A percentile compares a stretch with the other conserved stretches of the same genome.
Evolutionary conservation across 441 rosid species (phyloP).

Genomic region (Capsella rubella): DNA sequence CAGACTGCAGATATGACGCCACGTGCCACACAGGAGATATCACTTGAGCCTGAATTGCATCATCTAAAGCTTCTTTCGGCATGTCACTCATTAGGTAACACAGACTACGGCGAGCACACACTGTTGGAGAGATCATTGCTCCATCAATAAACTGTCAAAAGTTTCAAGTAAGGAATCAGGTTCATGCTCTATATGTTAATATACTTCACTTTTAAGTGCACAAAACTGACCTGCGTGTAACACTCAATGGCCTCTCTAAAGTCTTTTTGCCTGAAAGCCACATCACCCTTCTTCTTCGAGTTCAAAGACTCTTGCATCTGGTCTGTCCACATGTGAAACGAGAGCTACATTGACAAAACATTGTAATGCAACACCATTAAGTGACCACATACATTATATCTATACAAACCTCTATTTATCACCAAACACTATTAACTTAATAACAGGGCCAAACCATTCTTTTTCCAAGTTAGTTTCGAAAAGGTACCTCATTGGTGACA

Average conservation of each 20-base stretch:
- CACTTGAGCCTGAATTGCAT: slow-evolving; percentile 81
- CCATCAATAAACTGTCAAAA: slow-evolving; percentile 73
- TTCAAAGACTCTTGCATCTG: slow-evolving; percentile 87
- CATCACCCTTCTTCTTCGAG: slow-evolving; percentile 89
- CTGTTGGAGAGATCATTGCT: slow-evolving; percentile 87
- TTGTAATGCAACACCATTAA: not conserved
- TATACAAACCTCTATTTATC: slow-evolving; percentile 16
- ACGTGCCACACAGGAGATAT: slow-evolving; percentile 83
- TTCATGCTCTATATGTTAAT: slow-evolving; percentile 61
- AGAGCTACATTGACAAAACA: slow-evolving; percentile 64
- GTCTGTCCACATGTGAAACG: slow-evolving; percentile 89
- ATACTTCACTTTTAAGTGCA: slow-evolving; percentile 35
- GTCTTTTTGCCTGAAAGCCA: slow-evolving; percentile 81
- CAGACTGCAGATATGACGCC: slow-evolving; percentile 81
- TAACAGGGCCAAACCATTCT: slow-evolving; percentile 52
- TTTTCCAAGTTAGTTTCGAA: slow-evolving; percentile 18
- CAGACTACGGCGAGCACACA: slow-evolving; percentile 78
- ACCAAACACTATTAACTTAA: slow-evolving; percentile 1
- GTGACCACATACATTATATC: not conserved
- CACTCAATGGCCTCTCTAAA: slow-evolving; percentile 70
- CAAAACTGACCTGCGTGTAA: slow-evolving; percentile 70
- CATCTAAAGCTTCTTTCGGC: slow-evolving; percentile 75
- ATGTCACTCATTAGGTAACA: slow-evolving; percentile 73
- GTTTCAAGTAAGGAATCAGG: slow-evolving; percentile 25
- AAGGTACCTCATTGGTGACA: slow-evolving; percentile 53